Conservation (phyloP, 768 basidiomycete genomes). For the Russula sp. region DNA sequence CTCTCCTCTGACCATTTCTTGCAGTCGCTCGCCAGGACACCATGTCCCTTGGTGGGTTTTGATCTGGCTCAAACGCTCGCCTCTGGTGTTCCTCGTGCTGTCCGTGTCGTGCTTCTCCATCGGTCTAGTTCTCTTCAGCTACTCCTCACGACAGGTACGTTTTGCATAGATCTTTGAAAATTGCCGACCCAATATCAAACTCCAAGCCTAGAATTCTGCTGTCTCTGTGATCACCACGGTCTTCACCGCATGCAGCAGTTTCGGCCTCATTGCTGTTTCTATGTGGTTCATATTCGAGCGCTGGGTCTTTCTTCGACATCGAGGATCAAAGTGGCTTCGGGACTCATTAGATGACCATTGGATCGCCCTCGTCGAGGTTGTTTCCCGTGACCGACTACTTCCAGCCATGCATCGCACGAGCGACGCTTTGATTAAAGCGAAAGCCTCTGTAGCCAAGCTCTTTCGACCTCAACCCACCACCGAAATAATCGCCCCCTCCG, state of each 20-base stretch:
- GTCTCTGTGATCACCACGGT: conserved; percentile 72
- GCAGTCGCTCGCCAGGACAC: conserved; percentile 66
- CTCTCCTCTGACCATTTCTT: not conserved
- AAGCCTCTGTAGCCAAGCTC: not conserved
- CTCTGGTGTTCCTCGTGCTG: conserved; percentile 75
- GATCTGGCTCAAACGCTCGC: conserved; percentile 84
- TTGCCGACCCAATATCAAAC: not conserved
- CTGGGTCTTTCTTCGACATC: conserved; percentile 54
- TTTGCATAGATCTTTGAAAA: not conserved
- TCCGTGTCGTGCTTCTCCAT: conserved; percentile 81
- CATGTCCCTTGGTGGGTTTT: conserved; percentile 79
- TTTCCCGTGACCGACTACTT: conserved; percentile 9
- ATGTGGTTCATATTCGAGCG: conserved; percentile 70
- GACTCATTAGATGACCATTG: conserved; percentile 47
- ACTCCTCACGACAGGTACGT: conserved; percentile 62
- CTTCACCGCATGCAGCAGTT: conserved; percentile 66
- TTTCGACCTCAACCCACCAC: not conserved
- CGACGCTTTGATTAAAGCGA: not conserved
- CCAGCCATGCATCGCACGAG: not conserved
- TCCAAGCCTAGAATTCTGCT: conserved; percentile 39
- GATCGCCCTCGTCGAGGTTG: conserved; percentile 22
- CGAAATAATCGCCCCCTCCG: conserved; percentile 6
- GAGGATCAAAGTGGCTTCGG: conserved; percentile 63
- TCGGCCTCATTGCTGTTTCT: conserved; percentile 65
- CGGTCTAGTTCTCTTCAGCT: conserved; percentile 73